Evolutionary conservation across 495 filamentous ascomycete species (phyloP).

Genomic region (Tuber borchii): DNA sequence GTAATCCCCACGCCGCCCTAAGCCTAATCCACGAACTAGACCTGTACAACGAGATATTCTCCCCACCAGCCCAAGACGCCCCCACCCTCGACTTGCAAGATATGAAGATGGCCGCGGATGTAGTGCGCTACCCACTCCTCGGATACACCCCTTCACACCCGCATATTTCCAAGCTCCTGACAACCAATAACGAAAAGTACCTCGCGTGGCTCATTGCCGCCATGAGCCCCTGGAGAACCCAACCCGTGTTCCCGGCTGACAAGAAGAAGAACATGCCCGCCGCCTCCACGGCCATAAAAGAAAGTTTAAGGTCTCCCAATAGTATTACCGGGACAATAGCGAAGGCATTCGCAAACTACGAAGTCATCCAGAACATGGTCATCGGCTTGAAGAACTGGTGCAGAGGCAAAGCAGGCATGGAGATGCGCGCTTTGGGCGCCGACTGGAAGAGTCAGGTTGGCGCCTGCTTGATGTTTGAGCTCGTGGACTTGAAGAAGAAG

Average conservation of each 20-base stretch:
- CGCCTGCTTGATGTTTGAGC: conserved; percentile 67
- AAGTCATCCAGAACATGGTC: conserved; percentile 53
- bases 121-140: background rate
- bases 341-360: conserved; percentile 54
- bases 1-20: conserved; percentile 62
- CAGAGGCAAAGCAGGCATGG: conserved; percentile 46
- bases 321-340: conserved; percentile 61
- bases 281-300: conserved; percentile 55
- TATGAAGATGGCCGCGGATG: background rate
- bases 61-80: conserved; percentile 50
- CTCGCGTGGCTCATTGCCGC: conserved; percentile 70
- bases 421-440: conserved; percentile 67
- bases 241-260: conserved; percentile 43
- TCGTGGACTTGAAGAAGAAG: conserved; percentile 46
- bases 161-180: conserved; percentile 9
- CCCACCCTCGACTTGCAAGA: conserved; percentile 44
- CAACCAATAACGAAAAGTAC: conserved; percentile 48
- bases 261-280: conserved; percentile 48
- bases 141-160: conserved; percentile 22
- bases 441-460: conserved; percentile 67
- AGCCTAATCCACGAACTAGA: conserved; percentile 64
- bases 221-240: conserved; percentile 65
- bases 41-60: conserved; percentile 77
- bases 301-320: conserved; percentile 73
- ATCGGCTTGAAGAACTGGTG: conserved; percentile 46